Conservation (phyloP, 805 yeast genomes). For the Metschnikowia kunwiensis region DNA sequence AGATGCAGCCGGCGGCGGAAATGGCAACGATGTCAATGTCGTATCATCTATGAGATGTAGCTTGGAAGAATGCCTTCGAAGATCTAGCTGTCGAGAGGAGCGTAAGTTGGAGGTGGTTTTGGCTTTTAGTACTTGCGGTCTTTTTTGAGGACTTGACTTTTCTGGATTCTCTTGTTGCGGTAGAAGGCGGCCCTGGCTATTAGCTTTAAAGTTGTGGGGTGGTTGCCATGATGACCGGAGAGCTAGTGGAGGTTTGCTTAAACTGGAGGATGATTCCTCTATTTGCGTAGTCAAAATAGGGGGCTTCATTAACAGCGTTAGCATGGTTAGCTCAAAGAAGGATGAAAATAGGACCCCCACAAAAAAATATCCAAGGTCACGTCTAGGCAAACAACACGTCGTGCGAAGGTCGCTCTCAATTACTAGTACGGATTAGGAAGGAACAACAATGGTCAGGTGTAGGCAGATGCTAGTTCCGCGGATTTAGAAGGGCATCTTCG, state of each 20-base stretch:
- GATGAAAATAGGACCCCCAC: too few relatives aligned
- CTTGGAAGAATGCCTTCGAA: constrained; percentile 33
- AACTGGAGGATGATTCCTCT: too few relatives aligned
- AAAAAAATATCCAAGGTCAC: not conserved
- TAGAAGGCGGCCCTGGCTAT: too few relatives aligned
- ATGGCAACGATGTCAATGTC: constrained; percentile 49
- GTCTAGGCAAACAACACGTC: constrained; percentile 1
- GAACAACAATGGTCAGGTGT: constrained; percentile 9
- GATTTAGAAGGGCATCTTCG: not conserved
- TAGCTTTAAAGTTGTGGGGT: too few relatives aligned
- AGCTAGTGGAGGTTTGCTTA: too few relatives aligned
- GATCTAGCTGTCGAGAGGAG: constrained; percentile 1
- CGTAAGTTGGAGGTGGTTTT: not conserved
- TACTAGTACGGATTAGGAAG: constrained; percentile 12
- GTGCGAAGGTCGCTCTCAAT: constrained; percentile 7
- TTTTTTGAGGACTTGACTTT: too few relatives aligned
- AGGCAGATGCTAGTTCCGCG: not conserved
- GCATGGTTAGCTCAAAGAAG: too few relatives aligned
- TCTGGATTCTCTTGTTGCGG: too few relatives aligned
- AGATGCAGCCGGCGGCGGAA: constrained; percentile 45
- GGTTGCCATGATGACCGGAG: too few relatives aligned
- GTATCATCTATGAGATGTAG: constrained; percentile 49
- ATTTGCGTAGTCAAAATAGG: too few relatives aligned
- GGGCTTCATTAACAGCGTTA: too few relatives aligned
- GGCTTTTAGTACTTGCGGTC: not conserved